Conservation (phyloP, 805 yeast genomes). For the Hanseniaspora singularis region DNA sequence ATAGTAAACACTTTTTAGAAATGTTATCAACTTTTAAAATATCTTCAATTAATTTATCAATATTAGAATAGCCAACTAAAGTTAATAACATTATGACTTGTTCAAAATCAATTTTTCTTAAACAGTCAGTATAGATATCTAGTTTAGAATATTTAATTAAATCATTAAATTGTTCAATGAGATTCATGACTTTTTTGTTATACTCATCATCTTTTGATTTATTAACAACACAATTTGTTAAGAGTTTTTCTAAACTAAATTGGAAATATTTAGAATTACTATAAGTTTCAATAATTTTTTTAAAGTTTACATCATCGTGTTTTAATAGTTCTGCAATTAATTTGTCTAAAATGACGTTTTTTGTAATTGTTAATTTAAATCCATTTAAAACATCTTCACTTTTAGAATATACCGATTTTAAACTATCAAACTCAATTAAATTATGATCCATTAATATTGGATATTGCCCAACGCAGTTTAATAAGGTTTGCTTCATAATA, state of each 20-base stretch:
- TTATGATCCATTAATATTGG: constrained; percentile 2
- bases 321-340: constrained; percentile 20
- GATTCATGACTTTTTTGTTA: constrained; percentile 16
- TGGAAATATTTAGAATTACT: constrained; percentile 24
- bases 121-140: constrained; percentile 28
- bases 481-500: constrained; percentile 16
- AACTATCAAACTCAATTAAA: background rate
- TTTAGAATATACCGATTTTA: background rate
- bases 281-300: constrained; percentile 22
- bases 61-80: background rate
- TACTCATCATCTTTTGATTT: constrained; percentile 17
- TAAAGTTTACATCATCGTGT: constrained; percentile 14
- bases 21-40: background rate
- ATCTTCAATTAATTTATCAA: background rate
- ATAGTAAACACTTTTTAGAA: background rate
- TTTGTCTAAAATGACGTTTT: constrained; percentile 21
- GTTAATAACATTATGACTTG: constrained; percentile 17
- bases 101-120: constrained; percentile 26
- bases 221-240: constrained; percentile 23
- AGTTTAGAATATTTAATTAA: constrained; percentile 13
- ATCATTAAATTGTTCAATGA: constrained; percentile 21
- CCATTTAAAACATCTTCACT: constrained; percentile 1
- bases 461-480: constrained; percentile 19
- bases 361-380: background rate
- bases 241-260: constrained; percentile 28